Conservation (phyloP, 345 rosid species). For the Linum trigynum region DNA sequence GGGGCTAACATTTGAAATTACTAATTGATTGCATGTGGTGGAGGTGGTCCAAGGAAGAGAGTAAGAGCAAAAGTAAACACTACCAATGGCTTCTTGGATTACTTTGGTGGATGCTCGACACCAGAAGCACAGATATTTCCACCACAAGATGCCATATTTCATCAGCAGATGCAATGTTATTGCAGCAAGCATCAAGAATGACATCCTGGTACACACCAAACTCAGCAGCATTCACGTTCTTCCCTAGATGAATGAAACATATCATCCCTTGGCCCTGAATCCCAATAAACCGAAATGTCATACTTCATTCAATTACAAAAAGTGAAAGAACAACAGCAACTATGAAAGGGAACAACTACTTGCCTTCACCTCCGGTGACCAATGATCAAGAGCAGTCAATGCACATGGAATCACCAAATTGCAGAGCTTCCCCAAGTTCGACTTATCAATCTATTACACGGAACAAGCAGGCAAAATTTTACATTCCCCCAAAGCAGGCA, state of each 20-base stretch:
- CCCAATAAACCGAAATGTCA: conserved; percentile 17
- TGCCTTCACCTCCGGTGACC: conserved; percentile 89
- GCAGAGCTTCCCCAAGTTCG: conserved; percentile 48
- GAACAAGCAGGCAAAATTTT: conserved; percentile 3
- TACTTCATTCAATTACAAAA: not conserved
- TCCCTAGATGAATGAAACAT: conserved; percentile 50
- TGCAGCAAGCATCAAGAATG: conserved; percentile 85
- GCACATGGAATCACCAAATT: conserved; percentile 82
- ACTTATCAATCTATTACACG: conserved; percentile 40
- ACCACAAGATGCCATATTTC: conserved; percentile 69
- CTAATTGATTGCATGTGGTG: no score
- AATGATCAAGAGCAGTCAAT: conserved; percentile 81
- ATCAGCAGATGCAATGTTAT: conserved; percentile 68
- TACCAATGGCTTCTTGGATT: conserved; percentile 84
- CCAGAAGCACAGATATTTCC: conserved; percentile 71
- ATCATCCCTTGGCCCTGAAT: conserved; percentile 85
- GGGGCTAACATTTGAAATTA: not conserved
- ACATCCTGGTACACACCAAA: conserved; percentile 54
- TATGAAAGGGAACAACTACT: conserved; percentile 13
- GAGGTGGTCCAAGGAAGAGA: not conserved
- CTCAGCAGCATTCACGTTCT: conserved; percentile 48
- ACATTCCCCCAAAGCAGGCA: not conserved
- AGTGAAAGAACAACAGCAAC: not conserved
- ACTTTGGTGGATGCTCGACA: conserved; percentile 36
- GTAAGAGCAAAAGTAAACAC: not conserved